Evolutionary conservation across 768 basidiomycete genomes (phyloP).

Genomic region (Chalciporus sphaerocephalus): DNA sequence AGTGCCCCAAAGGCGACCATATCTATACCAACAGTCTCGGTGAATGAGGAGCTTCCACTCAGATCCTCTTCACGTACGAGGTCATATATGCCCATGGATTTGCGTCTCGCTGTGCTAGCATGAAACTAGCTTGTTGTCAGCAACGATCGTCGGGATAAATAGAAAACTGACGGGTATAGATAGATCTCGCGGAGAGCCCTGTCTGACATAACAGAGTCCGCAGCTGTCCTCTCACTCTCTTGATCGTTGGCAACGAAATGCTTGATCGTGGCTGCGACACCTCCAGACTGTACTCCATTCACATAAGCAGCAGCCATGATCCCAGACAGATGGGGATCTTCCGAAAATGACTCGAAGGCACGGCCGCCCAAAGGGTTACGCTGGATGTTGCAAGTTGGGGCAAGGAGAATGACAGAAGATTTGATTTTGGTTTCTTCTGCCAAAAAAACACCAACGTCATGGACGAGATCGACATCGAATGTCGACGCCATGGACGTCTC

Average conservation of each 20-base stretch:
- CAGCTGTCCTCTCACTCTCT: conserved; percentile 64
- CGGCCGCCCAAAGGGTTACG: conserved; percentile 58
- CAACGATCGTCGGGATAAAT: neutral
- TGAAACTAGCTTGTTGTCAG: conserved; percentile 41
- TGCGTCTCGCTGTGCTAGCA: conserved; percentile 62
- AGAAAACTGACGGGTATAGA: conserved; percentile 53
- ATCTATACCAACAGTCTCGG: conserved; percentile 20
- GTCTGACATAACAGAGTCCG: conserved; percentile 59
- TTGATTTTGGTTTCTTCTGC: conserved; percentile 64
- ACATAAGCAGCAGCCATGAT: conserved; percentile 63
- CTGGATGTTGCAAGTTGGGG: conserved; percentile 75
- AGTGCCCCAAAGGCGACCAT: conserved; percentile 41
- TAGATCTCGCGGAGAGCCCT: conserved; percentile 70
- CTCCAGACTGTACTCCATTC: conserved; percentile 61
- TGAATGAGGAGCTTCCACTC: conserved; percentile 3
- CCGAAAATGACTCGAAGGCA: conserved; percentile 69
- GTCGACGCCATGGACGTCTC: conserved; percentile 69
- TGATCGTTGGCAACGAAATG: conserved; percentile 74
- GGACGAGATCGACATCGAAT: conserved; percentile 58
- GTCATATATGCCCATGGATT: conserved; percentile 67
- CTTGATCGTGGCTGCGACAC: conserved; percentile 70
- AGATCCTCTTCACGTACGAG: conserved; percentile 36
- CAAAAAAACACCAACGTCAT: conserved; percentile 53
- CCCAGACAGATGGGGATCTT: conserved; percentile 65
- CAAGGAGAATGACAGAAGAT: conserved; percentile 58